Evolutionary conservation across 345 rosid species (phyloP).

Genomic region (Syzygium aromaticum): DNA sequence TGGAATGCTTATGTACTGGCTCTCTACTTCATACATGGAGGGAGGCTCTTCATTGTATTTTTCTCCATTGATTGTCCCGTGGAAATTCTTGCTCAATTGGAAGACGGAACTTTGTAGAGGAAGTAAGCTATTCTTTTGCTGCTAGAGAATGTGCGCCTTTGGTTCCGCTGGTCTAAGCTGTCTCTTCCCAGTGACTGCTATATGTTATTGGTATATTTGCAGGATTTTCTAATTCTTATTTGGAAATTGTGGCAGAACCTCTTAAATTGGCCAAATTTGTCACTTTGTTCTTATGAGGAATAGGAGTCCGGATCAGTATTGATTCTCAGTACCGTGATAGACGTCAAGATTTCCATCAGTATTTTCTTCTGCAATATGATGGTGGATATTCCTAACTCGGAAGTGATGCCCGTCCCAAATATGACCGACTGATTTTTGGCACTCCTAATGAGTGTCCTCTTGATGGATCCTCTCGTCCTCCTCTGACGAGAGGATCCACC

Average conservation of each 20-base stretch:
- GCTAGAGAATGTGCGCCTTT: not conserved
- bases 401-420: not conserved
- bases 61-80: not conserved
- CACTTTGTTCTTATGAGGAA: not conserved
- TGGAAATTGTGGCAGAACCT: not conserved
- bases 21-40: not conserved
- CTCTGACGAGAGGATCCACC: not conserved
- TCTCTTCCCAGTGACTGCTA: not conserved
- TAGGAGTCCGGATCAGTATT: not conserved
- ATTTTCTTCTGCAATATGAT: not conserved
- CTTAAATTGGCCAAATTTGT: not conserved
- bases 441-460: not conserved
- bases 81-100: not conserved
- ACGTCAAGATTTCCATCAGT: not conserved
- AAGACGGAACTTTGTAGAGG: not conserved
- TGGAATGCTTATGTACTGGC: not conserved
- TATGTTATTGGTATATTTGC: not conserved
- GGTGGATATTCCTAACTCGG: not conserved
- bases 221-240: not conserved
- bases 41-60: not conserved
- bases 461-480: not conserved
- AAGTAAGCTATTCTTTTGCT: not conserved
- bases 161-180: not conserved
- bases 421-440: not conserved
- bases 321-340: not conserved